Conservation (phyloP, 2,329 filamentous ascomycete species). For the Onygena corvina region DNA sequence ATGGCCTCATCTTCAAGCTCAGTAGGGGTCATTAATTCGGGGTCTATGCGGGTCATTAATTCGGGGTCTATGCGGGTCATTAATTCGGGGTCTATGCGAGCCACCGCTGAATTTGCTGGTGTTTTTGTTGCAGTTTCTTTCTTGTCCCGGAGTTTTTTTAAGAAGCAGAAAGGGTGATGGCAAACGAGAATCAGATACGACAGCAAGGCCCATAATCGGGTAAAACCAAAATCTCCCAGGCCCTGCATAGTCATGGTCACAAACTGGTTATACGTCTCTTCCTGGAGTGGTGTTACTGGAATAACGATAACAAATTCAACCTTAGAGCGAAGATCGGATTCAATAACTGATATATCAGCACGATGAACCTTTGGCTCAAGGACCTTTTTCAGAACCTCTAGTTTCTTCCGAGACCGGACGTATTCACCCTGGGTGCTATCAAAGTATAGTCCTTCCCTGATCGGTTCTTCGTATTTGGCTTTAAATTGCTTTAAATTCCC, state of each 20-base stretch:
- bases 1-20: neutral
- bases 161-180: slow-evolving; percentile 47
- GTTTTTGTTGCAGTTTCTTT: slow-evolving; percentile 14
- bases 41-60: slow-evolving; percentile 8
- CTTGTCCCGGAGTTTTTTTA: slow-evolving; percentile 36
- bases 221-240: slow-evolving; percentile 26
- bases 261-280: slow-evolving; percentile 48
- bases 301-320: slow-evolving; percentile 71
- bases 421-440: slow-evolving; percentile 50
- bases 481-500: slow-evolving; percentile 58
- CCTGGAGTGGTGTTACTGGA: slow-evolving; percentile 55
- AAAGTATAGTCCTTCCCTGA: slow-evolving; percentile 55
- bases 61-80: slow-evolving; percentile 5
- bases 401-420: slow-evolving; percentile 50
- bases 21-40: slow-evolving; percentile 8
- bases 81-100: slow-evolving; percentile 13
- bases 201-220: slow-evolving; percentile 46
- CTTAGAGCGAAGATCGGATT: slow-evolving; percentile 58
- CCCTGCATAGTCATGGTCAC: slow-evolving; percentile 26
- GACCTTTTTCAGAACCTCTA: slow-evolving; percentile 58
- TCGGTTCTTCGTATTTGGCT: slow-evolving; percentile 57
- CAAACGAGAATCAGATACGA: slow-evolving; percentile 43
- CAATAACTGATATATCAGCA: slow-evolving; percentile 55
- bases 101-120: slow-evolving; percentile 6
- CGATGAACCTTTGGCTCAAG: slow-evolving; percentile 70